Percentiles rank a stretch among this genome's conserved stretches.
These are phyloP conservation scores for Fraxinus angustifolia DNA, from an alignment of 305 asterid species.

Conservation along the genomic window DNA sequence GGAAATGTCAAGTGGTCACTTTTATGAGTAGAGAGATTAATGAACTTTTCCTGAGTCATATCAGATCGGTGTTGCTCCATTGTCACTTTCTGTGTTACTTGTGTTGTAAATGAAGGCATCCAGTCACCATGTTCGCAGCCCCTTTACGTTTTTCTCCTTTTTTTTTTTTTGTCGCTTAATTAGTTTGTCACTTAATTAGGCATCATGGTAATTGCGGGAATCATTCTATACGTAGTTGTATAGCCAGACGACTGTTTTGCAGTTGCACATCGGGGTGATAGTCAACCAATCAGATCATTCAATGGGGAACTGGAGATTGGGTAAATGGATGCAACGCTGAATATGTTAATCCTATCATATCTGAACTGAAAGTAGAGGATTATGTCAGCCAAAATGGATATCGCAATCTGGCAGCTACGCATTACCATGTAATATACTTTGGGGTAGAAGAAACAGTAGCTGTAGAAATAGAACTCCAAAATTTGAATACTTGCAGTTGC, in stretches of 20 bases:
- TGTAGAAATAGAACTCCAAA: neutral
- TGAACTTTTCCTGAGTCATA: neutral
- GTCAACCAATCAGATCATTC: neutral
- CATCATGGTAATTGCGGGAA: neutral
- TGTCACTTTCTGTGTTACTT: neutral
- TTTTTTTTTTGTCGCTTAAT: neutral
- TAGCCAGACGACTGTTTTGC: neutral
- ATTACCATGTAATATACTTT: neutral
- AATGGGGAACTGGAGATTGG: neutral
- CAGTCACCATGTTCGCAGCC: neutral
- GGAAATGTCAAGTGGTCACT: neutral
- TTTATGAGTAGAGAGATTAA: neutral
- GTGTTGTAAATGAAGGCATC: neutral
- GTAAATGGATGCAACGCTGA: neutral
- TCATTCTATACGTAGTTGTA: neutral
- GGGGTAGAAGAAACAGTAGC: neutral
- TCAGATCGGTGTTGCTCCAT: neutral
- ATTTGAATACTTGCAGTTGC: slow-evolving; percentile 11
- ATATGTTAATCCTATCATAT: neutral
- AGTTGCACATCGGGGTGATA: neutral
- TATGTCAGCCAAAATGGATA: neutral
- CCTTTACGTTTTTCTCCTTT: neutral
- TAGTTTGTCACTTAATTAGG: neutral
- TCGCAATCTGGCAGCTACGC: neutral
- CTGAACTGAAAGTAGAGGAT: neutral